Evolutionary conservation across 495 filamentous ascomycete genomes (phyloP), one percentile per base, ranked within the genome.

Genomic region (Stereocaulon alpinum): DNA sequence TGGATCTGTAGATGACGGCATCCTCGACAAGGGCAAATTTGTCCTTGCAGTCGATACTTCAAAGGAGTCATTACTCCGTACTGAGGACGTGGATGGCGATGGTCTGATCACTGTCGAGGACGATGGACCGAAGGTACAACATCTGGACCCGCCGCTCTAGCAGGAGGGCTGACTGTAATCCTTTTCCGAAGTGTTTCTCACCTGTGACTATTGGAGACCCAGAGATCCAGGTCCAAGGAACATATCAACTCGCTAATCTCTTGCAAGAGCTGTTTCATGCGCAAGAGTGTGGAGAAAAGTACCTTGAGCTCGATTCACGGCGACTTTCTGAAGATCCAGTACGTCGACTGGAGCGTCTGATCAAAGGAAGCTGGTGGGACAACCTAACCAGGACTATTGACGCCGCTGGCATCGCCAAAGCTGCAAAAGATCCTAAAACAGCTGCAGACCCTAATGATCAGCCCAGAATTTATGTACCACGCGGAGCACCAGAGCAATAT

Each of bases 101-200:
- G 85, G 85, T 74, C 89, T 96, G 71, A 98, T 98, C 68, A 97
- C 93, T 6, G 94, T 97, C 64, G 92, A 97, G 68, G 93, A 97
- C 74, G 73, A 77, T 58, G 93, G 93, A 14, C 93, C 93, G 20
- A 98, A 98, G 84, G 90, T 92, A 70, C 56, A 74, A 30, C 14
- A 15, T 32, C 32, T 10, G 17, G n/a, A 24, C 11, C 48, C 44
- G 20, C 17, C 3, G 32, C 32, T 15, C 53, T 11, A 18, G 22
- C 51, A 29, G 50, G 6, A 22, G 48, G 37, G 50, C 42, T 63
- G 34, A 61, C 30, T 18, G n/a, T 42, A n/a, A 81, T 85, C 71
- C 88, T 89, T 63, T 77, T 79, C 55, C 86, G 88, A 49, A 56
- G 27, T 20, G 47, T 54, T 66, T 61, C 27, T 40, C 6, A 22